Percentiles rank a stretch among this genome's conserved stretches.
These are phyloP conservation scores for Solanum arcanum DNA, from an alignment of 257 asterid genomes.

Conservation along the genomic window DNA sequence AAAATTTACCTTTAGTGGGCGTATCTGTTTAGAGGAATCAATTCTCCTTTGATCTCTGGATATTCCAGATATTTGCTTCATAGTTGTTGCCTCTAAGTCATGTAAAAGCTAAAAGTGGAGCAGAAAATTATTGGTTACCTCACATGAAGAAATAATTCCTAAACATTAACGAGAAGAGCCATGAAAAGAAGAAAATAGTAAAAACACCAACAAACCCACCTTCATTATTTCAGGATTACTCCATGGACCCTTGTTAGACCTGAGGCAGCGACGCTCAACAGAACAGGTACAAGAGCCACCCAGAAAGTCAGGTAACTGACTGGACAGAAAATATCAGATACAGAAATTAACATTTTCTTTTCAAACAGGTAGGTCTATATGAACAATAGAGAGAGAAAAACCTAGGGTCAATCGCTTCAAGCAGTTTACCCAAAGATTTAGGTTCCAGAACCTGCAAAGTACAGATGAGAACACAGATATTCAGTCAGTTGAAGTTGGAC, in stretches of 20 bases:
- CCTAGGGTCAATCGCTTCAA: slow-evolving; percentile 74
- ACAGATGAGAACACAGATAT: neutral
- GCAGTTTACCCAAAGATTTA: slow-evolving; percentile 63
- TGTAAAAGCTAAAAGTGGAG: slow-evolving; percentile 42
- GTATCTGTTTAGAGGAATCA: slow-evolving; percentile 21
- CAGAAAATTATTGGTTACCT: neutral
- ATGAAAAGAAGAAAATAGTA: neutral
- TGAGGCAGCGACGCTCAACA: slow-evolving; percentile 76
- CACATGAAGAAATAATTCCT: neutral
- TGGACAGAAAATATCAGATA: slow-evolving; percentile 13
- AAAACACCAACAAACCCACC: slow-evolving; percentile 22
- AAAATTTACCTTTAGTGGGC: slow-evolving; percentile 35
- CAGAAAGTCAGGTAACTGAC: slow-evolving; percentile 86
- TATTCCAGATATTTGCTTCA: slow-evolving; percentile 28
- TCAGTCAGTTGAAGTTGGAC: neutral
- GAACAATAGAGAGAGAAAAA: slow-evolving; percentile 4
- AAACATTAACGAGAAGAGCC: neutral
- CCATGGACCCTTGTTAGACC: slow-evolving; percentile 92
- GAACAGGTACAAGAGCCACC: slow-evolving; percentile 86
- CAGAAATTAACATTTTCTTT: neutral
- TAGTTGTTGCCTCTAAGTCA: slow-evolving; percentile 31
- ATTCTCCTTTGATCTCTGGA: slow-evolving; percentile 33
- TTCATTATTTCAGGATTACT: slow-evolving; percentile 82
- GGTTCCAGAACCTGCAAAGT: slow-evolving; percentile 61
- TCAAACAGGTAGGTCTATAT: neutral